phyloP scores from a whole-genome alignment of 2,329 filamentous ascomycete species.

The Penicillium sp. region DNA sequence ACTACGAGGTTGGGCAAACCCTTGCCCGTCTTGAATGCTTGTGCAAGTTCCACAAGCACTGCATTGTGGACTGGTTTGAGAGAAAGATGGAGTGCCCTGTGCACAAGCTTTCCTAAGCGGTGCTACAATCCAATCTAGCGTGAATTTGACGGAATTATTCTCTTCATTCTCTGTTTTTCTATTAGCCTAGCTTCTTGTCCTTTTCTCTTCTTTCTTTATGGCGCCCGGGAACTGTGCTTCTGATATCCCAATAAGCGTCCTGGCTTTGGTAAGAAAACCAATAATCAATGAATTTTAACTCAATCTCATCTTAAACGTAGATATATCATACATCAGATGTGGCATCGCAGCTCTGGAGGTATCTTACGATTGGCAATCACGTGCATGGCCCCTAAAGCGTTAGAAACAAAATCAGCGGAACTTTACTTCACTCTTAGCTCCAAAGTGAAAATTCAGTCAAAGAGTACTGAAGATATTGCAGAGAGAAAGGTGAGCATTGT shows the following conservation, averaged over 20 bases:
- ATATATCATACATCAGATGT: not conserved
- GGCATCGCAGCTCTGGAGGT: not conserved
- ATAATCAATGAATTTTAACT: not conserved
- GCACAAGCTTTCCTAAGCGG: constrained; percentile 47
- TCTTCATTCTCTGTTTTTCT: not conserved
- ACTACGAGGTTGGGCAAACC: constrained; percentile 60
- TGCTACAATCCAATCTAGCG: not conserved
- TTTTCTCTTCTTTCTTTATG: not conserved
- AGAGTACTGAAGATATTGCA: not conserved
- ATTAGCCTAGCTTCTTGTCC: constrained; percentile 1
- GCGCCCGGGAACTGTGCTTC: constrained; percentile 5
- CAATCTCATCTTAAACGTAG: not conserved
- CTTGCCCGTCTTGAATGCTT: constrained; percentile 62
- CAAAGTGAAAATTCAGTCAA: not conserved
- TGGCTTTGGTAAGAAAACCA: not conserved
- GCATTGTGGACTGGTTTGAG: constrained; percentile 62
- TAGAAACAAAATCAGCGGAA: not conserved
- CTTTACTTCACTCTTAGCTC: not conserved
- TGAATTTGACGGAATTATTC: constrained; percentile 10
- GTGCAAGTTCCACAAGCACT: constrained; percentile 63
- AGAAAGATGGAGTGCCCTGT: constrained; percentile 60
- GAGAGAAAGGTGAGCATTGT: not conserved
- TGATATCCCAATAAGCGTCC: constrained; percentile 10
- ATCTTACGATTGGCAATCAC: constrained; percentile 1
- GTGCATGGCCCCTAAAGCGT: not conserved